A percentile compares a stretch with the other conserved stretches of the same genome.
Evolutionary conservation across 768 basidiomycete genomes (phyloP).

Genomic region (Tricholoma matsutake): DNA sequence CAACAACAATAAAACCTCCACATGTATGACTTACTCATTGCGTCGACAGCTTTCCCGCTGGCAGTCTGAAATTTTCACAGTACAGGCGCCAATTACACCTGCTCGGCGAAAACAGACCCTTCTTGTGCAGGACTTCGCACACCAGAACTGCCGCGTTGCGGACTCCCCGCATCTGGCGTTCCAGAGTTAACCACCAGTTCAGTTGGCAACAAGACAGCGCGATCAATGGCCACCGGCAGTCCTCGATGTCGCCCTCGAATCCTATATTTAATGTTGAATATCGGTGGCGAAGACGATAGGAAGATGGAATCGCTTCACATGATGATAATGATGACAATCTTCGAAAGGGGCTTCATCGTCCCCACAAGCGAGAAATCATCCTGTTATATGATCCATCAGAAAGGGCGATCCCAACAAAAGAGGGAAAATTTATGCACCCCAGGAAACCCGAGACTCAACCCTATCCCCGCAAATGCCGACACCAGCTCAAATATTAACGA

Average conservation of each 20-base stretch:
- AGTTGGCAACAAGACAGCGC: slow-evolving; percentile 44
- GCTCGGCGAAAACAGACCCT: neutral
- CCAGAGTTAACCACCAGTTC: slow-evolving; percentile 21
- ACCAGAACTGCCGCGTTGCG: neutral
- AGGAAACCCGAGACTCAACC: slow-evolving; percentile 62
- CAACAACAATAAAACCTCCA: too few species aligned
- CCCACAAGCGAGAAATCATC: slow-evolving; percentile 65
- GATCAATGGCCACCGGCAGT: slow-evolving; percentile 63
- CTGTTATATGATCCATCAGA: slow-evolving; percentile 18
- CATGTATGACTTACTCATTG: too few species aligned
- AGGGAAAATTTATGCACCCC: slow-evolving; percentile 27
- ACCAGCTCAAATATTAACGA: slow-evolving; percentile 60
- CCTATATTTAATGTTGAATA: slow-evolving; percentile 24
- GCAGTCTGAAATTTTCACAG: neutral
- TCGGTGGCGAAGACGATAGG: neutral
- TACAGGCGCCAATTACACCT: neutral
- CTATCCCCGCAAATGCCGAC: slow-evolving; percentile 67
- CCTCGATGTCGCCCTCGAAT: slow-evolving; percentile 74
- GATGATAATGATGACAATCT: slow-evolving; percentile 66
- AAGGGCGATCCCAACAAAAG: neutral
- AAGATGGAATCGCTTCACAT: slow-evolving; percentile 43
- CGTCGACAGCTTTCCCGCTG: too few species aligned
- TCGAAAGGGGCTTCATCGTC: slow-evolving; percentile 60
- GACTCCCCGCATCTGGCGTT: neutral
- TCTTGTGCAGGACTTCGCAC: neutral